Evolutionary conservation across 2,329 filamentous ascomycete genomes (phyloP).

Genomic region (Botrytis tulipae): DNA sequence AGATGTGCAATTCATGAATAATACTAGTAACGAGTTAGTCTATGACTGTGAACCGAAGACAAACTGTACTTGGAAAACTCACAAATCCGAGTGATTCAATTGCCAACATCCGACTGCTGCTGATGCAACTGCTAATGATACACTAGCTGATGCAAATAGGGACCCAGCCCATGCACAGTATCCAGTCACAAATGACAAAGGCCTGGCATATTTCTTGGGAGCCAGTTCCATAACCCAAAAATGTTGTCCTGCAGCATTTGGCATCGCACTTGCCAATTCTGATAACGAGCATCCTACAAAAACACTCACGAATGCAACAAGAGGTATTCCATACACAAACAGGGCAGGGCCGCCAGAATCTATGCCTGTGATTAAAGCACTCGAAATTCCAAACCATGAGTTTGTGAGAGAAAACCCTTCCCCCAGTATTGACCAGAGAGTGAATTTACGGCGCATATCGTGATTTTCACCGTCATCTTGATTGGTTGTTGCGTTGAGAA

Average conservation of each 20-base stretch:
- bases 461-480: not conserved
- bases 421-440: conserved; percentile 17
- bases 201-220: conserved; percentile 18
- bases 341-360: conserved; percentile 17
- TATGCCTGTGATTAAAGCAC: conserved; percentile 20
- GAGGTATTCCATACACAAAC: conserved; percentile 19
- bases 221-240: conserved; percentile 20
- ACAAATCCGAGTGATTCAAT: conserved; percentile 16
- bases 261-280: conserved; percentile 20
- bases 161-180: conserved; percentile 21
- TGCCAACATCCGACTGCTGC: conserved; percentile 19
- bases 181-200: conserved; percentile 15
- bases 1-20: conserved; percentile 15
- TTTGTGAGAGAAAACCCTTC: conserved; percentile 21
- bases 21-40: not conserved
- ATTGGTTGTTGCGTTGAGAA: not conserved
- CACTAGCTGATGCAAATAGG: conserved; percentile 17
- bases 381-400: conserved; percentile 20
- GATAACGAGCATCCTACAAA: conserved; percentile 18
- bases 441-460: conserved; percentile 19
- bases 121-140: conserved; percentile 14
- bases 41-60: not conserved
- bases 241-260: conserved; percentile 21
- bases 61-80: not conserved
- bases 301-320: conserved; percentile 5